These are phyloP conservation scores for Penicillium subrubescens DNA, from an alignment of 495 filamentous ascomycete genomes.

Conservation along the genomic window DNA sequence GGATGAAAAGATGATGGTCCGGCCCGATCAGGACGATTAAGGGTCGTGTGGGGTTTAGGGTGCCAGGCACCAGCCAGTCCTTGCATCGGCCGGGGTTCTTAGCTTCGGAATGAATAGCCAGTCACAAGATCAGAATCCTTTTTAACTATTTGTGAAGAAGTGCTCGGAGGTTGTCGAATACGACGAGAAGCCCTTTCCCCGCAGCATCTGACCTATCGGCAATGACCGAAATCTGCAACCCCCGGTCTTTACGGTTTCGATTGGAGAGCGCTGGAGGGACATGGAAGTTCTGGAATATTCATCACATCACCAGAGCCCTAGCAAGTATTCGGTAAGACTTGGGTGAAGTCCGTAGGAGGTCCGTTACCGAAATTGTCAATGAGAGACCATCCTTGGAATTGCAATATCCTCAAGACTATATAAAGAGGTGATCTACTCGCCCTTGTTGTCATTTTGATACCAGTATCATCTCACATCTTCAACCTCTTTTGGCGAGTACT, in stretches of 20 bases:
- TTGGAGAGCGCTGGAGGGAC: not conserved
- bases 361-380: not conserved
- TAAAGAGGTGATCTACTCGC: not conserved
- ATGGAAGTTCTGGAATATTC: conserved; percentile 2
- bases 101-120: conserved; percentile 2
- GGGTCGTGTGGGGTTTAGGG: not conserved
- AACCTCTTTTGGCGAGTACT: not conserved
- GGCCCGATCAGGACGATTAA: not conserved
- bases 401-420: not conserved
- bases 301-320: not conserved
- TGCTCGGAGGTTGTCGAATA: not conserved
- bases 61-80: not conserved
- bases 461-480: not conserved
- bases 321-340: not conserved
- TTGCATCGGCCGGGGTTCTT: not conserved
- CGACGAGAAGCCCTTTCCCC: conserved; percentile 4
- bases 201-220: conserved; percentile 2
- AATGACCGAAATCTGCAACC: conserved; percentile 2
- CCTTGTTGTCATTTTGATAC: not conserved
- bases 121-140: not conserved
- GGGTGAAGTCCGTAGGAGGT: not conserved
- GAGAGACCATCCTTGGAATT: not conserved
- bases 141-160: conserved; percentile 4
- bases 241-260: not conserved
- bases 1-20: not conserved